Conservation (phyloP, 441 rosid species). For the Arabidopsis lyrata region DNA sequence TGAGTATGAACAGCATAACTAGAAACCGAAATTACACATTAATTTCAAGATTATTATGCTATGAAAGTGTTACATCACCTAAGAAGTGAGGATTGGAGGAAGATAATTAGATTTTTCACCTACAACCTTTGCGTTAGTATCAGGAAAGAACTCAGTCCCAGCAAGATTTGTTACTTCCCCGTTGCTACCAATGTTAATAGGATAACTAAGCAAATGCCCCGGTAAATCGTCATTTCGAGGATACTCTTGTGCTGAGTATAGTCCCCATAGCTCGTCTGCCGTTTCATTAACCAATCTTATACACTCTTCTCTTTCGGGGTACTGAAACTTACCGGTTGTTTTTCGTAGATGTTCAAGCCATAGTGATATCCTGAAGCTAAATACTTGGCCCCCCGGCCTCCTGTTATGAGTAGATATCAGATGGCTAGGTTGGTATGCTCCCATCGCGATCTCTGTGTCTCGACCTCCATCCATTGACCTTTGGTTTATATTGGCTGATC, state of each 20-base stretch:
- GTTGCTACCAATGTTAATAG: slow-evolving; percentile 46
- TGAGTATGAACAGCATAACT: neutral
- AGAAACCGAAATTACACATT: slow-evolving; percentile 7
- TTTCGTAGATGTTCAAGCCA: slow-evolving; percentile 59
- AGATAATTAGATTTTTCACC: slow-evolving; percentile 48
- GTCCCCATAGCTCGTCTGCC: slow-evolving; percentile 51
- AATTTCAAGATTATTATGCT: neutral
- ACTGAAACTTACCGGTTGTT: neutral
- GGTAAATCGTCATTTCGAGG: slow-evolving; percentile 41
- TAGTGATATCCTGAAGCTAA: slow-evolving; percentile 58
- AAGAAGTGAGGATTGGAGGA: slow-evolving; percentile 54
- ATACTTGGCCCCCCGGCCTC: slow-evolving; percentile 49
- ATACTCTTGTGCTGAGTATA: slow-evolving; percentile 39
- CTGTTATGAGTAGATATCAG: slow-evolving; percentile 34
- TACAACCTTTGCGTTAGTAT: slow-evolving; percentile 61
- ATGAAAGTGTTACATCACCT: slow-evolving; percentile 29
- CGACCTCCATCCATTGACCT: slow-evolving; percentile 75
- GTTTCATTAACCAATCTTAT: slow-evolving; percentile 42
- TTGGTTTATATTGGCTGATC: slow-evolving; percentile 80
- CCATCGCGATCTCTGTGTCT: slow-evolving; percentile 75
- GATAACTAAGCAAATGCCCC: slow-evolving; percentile 61
- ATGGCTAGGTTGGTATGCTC: slow-evolving; percentile 67
- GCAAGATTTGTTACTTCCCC: slow-evolving; percentile 50
- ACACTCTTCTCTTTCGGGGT: slow-evolving; percentile 52
- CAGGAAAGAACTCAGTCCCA: slow-evolving; percentile 53